Conservation (phyloP, 1,284 basidiomycete species). For the Amylostereum areolatum region DNA sequence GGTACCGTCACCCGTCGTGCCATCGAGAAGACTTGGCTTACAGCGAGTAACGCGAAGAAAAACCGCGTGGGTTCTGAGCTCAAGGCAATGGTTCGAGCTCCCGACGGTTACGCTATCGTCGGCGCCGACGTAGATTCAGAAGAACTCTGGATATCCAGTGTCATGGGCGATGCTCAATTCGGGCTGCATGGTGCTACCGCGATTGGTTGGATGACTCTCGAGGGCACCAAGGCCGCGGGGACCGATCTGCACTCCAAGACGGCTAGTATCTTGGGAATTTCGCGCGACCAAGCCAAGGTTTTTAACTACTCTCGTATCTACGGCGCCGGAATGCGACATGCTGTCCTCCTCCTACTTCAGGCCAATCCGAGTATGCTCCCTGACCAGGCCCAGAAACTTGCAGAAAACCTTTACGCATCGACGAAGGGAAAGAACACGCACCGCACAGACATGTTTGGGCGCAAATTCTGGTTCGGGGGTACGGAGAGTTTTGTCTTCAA, state of each 20-base stretch:
- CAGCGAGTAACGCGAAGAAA: constrained; percentile 96
- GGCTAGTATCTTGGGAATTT: constrained; percentile 88
- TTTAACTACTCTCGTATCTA: constrained; percentile 99
- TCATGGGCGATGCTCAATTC: constrained; percentile 98
- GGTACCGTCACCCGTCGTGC: constrained; percentile 96
- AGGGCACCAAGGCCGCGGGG: constrained; percentile 94
- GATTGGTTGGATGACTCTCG: constrained; percentile 99
- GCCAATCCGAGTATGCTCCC: constrained; percentile 77
- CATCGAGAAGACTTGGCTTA: constrained; percentile 98
- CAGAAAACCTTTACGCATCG: constrained; percentile 84
- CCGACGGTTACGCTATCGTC: constrained; percentile 90
- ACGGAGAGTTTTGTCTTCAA: constrained; percentile 99
- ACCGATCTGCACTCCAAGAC: constrained; percentile 98
- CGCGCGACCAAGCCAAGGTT: constrained; percentile 94
- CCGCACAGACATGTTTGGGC: constrained; percentile 59
- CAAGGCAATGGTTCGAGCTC: constrained; percentile 95
- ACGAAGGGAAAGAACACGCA: constrained; percentile 92
- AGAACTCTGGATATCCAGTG: constrained; percentile 98
- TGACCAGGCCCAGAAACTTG: constrained; percentile 76
- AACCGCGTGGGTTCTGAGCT: constrained; percentile 97
- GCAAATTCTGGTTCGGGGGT: constrained; percentile 96
- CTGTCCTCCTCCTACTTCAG: constrained; percentile 85
- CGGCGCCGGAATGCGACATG: constrained; percentile 95
- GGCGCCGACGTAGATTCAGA: constrained; percentile 99
- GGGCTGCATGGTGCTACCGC: constrained; percentile 96